Conservation (phyloP, 2,329 filamentous ascomycete species). For the Albophoma yamanashiensis region DNA sequence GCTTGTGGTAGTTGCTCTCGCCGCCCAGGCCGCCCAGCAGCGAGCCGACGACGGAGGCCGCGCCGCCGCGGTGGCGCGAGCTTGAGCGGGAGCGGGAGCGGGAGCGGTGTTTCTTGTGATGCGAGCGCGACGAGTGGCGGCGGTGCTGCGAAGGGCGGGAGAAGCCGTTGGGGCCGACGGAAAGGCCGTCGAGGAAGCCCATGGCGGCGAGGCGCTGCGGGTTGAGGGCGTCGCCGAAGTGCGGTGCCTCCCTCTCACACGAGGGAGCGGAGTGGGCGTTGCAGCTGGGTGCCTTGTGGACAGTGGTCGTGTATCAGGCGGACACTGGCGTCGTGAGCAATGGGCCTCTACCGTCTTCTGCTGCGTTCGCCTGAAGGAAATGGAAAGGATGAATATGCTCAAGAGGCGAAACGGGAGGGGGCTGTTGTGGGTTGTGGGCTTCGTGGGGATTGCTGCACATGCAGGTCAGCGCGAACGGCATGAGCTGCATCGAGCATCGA, state of each 20-base stretch:
- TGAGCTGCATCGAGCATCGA: background rate
- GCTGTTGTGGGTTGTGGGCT: background rate
- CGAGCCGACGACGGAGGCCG: slow-evolving; percentile 20
- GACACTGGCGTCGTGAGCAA: background rate
- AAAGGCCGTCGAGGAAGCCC: slow-evolving; percentile 24
- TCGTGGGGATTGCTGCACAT: background rate
- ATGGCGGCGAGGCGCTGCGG: slow-evolving; percentile 7
- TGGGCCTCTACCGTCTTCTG: background rate
- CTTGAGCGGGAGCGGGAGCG: slow-evolving; percentile 27
- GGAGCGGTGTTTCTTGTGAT: slow-evolving; percentile 22
- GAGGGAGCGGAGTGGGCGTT: background rate
- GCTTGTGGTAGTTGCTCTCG: slow-evolving; percentile 23
- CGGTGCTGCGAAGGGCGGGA: slow-evolving; percentile 15
- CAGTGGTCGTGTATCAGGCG: background rate
- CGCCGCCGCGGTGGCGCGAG: slow-evolving; percentile 15
- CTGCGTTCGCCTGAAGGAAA: background rate
- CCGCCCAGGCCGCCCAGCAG: slow-evolving; percentile 14
- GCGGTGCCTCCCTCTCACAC: background rate
- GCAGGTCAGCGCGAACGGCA: background rate
- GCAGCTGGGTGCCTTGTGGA: background rate
- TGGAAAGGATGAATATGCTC: background rate
- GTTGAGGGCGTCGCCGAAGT: background rate
- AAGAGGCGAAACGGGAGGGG: background rate
- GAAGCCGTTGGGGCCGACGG: slow-evolving; percentile 17
- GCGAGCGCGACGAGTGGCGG: slow-evolving; percentile 17